phyloP scores from a whole-genome alignment of 768 basidiomycete genomes.

The Daedaleopsis nitida region DNA sequence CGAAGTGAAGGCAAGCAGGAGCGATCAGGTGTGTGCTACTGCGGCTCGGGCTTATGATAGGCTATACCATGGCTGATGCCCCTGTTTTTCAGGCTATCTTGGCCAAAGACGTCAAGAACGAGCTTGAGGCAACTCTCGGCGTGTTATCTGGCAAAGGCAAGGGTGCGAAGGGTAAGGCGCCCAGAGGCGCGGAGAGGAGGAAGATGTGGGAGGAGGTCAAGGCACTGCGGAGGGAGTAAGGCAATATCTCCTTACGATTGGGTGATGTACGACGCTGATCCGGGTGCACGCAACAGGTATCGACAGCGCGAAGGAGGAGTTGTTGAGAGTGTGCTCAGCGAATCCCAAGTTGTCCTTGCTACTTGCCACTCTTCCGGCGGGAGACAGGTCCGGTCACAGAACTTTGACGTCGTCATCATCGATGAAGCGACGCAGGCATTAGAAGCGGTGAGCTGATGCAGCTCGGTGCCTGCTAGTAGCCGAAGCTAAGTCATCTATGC shows the following conservation, averaged over 20 bases:
- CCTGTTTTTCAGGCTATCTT: conserved; percentile 63
- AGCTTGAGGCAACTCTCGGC: conserved; percentile 71
- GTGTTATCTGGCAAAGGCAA: conserved; percentile 73
- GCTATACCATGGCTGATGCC: background rate
- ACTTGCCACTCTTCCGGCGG: conserved; percentile 96
- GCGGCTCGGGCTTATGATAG: background rate
- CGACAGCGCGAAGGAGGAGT: conserved; percentile 86
- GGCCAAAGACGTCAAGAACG: conserved; percentile 86
- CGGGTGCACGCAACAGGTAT: conserved; percentile 52
- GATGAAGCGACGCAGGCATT: conserved; percentile 98
- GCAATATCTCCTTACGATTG: background rate
- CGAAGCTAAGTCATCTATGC: background rate
- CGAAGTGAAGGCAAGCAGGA: conserved; percentile 71
- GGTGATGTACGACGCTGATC: background rate
- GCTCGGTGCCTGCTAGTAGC: background rate
- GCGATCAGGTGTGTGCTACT: conserved; percentile 57
- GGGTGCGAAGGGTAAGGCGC: conserved; percentile 70
- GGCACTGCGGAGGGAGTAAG: conserved; percentile 88
- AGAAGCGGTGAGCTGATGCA: conserved; percentile 68
- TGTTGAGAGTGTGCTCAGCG: conserved; percentile 62
- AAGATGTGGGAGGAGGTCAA: conserved; percentile 88
- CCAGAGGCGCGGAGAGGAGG: conserved; percentile 71
- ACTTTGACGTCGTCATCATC: conserved; percentile 93
- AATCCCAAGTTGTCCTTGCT: conserved; percentile 75
- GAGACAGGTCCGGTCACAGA: conserved; percentile 69